Conservation (phyloP, 495 filamentous ascomycete species). For the Sabuloglossum arenarium region DNA sequence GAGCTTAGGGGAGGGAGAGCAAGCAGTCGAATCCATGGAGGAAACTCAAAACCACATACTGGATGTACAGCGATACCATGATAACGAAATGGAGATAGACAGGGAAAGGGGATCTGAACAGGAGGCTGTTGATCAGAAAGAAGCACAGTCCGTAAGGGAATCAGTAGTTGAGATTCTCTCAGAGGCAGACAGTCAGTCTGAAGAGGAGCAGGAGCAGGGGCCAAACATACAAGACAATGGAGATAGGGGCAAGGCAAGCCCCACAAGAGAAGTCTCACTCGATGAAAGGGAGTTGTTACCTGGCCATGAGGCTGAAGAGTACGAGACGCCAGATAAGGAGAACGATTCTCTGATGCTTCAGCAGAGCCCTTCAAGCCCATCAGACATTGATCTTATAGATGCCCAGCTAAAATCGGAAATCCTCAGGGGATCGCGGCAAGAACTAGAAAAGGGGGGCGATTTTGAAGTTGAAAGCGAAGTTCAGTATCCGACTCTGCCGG, state of each 20-base stretch:
- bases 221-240: background rate
- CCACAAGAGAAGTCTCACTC: background rate
- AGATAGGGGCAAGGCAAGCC: background rate
- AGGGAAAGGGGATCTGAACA: background rate
- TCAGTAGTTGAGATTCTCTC: background rate
- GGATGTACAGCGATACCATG: background rate
- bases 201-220: background rate
- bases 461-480: background rate
- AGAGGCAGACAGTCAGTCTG: background rate
- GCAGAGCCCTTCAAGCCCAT: background rate
- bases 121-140: background rate
- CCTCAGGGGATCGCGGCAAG: background rate
- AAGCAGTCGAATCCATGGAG: background rate
- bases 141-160: background rate
- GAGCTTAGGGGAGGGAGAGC: background rate
- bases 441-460: background rate
- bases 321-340: background rate
- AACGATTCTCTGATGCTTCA: background rate
- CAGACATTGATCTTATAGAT: background rate
- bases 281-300: background rate
- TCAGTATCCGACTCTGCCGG: background rate
- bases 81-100: background rate
- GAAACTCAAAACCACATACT: background rate
- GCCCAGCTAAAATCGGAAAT: background rate
- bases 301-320: background rate